Percentiles rank a stretch among this genome's conserved stretches.
These are phyloP conservation scores for Sugiyamaella floridensis DNA, from an alignment of 805 yeast species.

Conservation along the genomic window DNA sequence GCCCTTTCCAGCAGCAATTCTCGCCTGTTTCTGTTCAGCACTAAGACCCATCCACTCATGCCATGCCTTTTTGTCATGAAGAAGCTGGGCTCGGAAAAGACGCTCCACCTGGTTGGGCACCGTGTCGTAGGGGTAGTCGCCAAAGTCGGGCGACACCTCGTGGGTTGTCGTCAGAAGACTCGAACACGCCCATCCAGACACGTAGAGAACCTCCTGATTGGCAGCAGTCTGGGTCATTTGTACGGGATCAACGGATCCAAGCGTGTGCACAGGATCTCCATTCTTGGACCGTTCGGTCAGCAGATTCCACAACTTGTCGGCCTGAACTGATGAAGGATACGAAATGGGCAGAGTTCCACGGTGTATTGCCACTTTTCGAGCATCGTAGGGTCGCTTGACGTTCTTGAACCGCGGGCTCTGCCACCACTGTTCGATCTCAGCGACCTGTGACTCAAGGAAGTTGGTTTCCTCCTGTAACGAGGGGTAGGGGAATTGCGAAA, in stretches of 20 bases:
- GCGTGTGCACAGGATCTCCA: conserved; percentile 45
- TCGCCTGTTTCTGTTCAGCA: conserved; percentile 22
- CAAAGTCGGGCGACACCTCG: conserved; percentile 60
- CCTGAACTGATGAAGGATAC: conserved; percentile 46
- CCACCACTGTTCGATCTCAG: conserved; percentile 46
- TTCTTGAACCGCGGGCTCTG: conserved; percentile 40
- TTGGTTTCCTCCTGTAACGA: conserved; percentile 27
- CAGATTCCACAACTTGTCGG: conserved; percentile 43
- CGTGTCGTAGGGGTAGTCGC: conserved; percentile 63
- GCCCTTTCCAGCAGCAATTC: conserved; percentile 22
- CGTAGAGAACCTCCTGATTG: conserved; percentile 47
- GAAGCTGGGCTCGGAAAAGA: conserved; percentile 48
- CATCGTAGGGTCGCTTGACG: conserved; percentile 45
- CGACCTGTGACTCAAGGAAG: conserved; percentile 30
- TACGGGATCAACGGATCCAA: conserved; percentile 58
- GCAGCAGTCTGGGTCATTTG: conserved; percentile 52
- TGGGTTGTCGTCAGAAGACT: conserved; percentile 51
- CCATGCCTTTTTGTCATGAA: conserved; percentile 49
- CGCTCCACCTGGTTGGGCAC: conserved; percentile 63
- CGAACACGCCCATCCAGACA: conserved; percentile 59
- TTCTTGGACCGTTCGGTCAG: conserved; percentile 37
- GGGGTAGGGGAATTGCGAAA: conserved; percentile 35
- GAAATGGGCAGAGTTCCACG: conserved; percentile 42
- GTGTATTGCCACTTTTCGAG: conserved; percentile 46
- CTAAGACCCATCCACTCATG: conserved; percentile 33